Base-by-base conservation (phyloP, 345 rosid genomes). In the Iberis pinnata region DNA sequence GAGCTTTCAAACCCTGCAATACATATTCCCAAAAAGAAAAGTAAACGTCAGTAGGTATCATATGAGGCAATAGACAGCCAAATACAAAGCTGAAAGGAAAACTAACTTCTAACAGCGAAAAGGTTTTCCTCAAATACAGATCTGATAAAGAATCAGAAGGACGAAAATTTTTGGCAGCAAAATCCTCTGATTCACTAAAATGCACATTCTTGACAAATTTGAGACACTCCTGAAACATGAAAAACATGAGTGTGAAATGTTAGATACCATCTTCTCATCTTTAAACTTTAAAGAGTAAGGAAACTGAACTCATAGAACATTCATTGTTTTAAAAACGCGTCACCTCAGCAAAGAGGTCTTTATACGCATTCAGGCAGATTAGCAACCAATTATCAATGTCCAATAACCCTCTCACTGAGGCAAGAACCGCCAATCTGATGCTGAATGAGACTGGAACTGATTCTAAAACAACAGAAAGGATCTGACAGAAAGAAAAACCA, bases 281-380 rank as follows among this genome's bases (percentile, higher is more conserved):
- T 56, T 49, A 24, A 3, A 31, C n/a, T n/a, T n/a, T n/a, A n/a
- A n/a, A n/a, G n/a, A n/a, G n/a, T n/a, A n/a, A n/a, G n/a, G 22
- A 32, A 25, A 16, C 29, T 12, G 32, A 5, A 60, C 20, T 19
- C 58, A 8, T 15, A 17, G 24, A 9, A 42, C 11, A 20, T 48
- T 20, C 11, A 10, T 15, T 31, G 27, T 5, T 11, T n/a, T 12
- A 15, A 12, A 45, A 49, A 41, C 5, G 18, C 0, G 45, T 58
- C 75, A 90, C 98, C 96, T 83, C 93, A 25, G 82, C 84, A 73
- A 88, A 87, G 49, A 62, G 48, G 68, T 79, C 89, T 68, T 84
- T 92, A 66, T 75, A 75, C 54, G 64, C 59, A 63, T 49, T 18
- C 5, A 88, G 64, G 68, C 81, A 78, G 71, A 40, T 59, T 67